These are phyloP conservation scores for Pichia norvegensis DNA, from an alignment of 1,139 yeast genomes.

Conservation along the genomic window DNA sequence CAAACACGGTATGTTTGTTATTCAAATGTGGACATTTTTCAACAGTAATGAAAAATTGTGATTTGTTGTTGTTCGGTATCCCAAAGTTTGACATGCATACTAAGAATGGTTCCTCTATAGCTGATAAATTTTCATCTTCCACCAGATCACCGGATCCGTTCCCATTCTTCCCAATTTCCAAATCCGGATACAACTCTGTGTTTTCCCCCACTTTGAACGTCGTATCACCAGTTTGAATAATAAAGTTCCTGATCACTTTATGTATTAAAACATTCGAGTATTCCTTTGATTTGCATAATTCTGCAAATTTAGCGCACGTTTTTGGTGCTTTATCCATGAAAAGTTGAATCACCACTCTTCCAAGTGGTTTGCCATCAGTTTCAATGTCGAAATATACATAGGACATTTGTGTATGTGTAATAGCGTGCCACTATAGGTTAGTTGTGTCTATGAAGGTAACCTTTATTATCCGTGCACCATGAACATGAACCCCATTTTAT, in stretches of 20 bases:
- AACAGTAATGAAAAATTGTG: slow-evolving; percentile 77
- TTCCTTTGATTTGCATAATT: slow-evolving; percentile 35
- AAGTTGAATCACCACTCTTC: slow-evolving; percentile 62
- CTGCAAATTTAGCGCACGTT: slow-evolving; percentile 46
- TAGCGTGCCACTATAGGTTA: neutral
- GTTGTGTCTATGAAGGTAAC: neutral
- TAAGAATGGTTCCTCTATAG: slow-evolving; percentile 39
- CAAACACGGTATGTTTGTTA: slow-evolving; percentile 74
- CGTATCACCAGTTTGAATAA: slow-evolving; percentile 74
- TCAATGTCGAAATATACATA: slow-evolving; percentile 46
- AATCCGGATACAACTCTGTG: slow-evolving; percentile 24
- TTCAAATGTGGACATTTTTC: slow-evolving; percentile 63
- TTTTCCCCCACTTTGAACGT: slow-evolving; percentile 28
- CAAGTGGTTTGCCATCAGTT: slow-evolving; percentile 40
- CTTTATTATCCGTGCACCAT: slow-evolving; percentile 2
- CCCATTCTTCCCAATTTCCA: slow-evolving; percentile 47
- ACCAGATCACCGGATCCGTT: slow-evolving; percentile 27
- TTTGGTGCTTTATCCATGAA: slow-evolving; percentile 47
- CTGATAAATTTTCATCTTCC: slow-evolving; percentile 51
- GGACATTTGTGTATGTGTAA: neutral
- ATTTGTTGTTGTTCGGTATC: slow-evolving; percentile 46
- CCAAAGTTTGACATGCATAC: slow-evolving; percentile 74
- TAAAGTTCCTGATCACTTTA: slow-evolving; percentile 65
- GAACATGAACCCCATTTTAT: no score
- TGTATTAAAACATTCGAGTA: slow-evolving; percentile 50